Evolutionary conservation across 768 basidiomycete genomes (phyloP), one percentile per base, ranked within the genome.

Genomic region (Rhodotorula sphaerocarpa): DNA sequence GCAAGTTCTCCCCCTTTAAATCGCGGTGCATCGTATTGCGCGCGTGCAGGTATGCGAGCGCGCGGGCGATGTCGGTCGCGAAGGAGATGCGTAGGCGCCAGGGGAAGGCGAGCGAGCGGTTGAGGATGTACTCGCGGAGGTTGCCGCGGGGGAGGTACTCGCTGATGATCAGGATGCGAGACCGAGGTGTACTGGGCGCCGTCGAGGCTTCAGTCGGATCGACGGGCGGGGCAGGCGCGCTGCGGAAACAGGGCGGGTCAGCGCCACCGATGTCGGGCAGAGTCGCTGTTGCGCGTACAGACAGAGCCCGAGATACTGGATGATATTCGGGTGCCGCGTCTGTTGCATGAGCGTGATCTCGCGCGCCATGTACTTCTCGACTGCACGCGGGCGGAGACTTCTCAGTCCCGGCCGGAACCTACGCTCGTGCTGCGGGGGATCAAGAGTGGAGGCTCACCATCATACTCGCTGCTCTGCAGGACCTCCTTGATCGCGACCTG

Each of bases 301-400:
- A 39, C 84, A 88, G 64, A 92, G 82, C 30, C 93, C 93, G 50
- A 97, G 83, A 78, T 90, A 93, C 55, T 90, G 83, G 43, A 91
- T 90, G 39, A 70, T 59, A 34, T 69, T 65, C 30, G 67, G 67
- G 25, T 68, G 67, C 6, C 46, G 25, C 10, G 39, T 28, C 10
- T 39, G 31, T 36, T 23, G 34, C 25, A 46, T 50, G n/a, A 50
- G 82, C 34, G 88, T 82, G 89, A 91, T 95, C 80, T 99, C 93
- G n/a, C 93, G 82, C 73, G 93, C 89, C 75, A 97, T 93, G 78
- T 99, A 97, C 76, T 99, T 99, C 70, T 85, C 82, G 41, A 95
- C 76, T 50, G 48, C 11, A 30, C 16, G 30, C 5, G 2, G 30
- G 1, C 14, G 47, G 15, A 21, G 45, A n/a, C n/a, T n/a, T n/a